These are phyloP conservation scores for Pleurostoma richardsiae DNA, from an alignment of 2,329 filamentous ascomycete species.

Conservation along the genomic window DNA sequence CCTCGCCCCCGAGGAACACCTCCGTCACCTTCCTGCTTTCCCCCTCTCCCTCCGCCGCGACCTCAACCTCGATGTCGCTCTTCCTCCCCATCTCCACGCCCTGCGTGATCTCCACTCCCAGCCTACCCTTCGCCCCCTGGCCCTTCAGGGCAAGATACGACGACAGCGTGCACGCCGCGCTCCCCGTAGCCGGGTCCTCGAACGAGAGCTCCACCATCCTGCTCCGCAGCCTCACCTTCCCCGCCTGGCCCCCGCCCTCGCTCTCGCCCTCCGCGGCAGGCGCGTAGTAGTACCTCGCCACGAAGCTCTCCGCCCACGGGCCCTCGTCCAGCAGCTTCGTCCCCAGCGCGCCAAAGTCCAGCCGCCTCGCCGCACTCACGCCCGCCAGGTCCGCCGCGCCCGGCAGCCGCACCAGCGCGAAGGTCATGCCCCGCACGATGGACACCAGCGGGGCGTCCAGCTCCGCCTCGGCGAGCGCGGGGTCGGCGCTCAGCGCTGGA, in stretches of 20 bases:
- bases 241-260: constrained; percentile 16
- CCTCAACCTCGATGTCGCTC: constrained; percentile 46
- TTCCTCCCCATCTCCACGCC: constrained; percentile 63
- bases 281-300: constrained; percentile 57
- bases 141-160: constrained; percentile 42
- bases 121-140: constrained; percentile 23
- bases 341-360: constrained; percentile 22
- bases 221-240: constrained; percentile 39
- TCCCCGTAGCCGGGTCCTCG: constrained; percentile 60
- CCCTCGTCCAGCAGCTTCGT: constrained; percentile 41
- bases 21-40: constrained; percentile 13
- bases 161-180: constrained; percentile 53
- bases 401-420: constrained; percentile 59
- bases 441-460: constrained; percentile 45
- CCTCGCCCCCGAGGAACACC: constrained; percentile 20
- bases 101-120: constrained; percentile 52
- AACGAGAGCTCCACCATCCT: constrained; percentile 51
- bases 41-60: constrained; percentile 13
- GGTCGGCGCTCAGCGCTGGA: constrained; percentile 22
- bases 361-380: constrained; percentile 21
- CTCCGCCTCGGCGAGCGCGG: constrained; percentile 27
- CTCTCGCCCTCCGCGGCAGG: constrained; percentile 18
- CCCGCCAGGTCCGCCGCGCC: constrained; percentile 52
- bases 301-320: constrained; percentile 47
- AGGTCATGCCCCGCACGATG: constrained; percentile 71